Percentiles rank a stretch among this genome's conserved stretches.
Conservation (phyloP, 2,329 filamentous ascomycete genomes). For the Fusarium sp. region DNA sequence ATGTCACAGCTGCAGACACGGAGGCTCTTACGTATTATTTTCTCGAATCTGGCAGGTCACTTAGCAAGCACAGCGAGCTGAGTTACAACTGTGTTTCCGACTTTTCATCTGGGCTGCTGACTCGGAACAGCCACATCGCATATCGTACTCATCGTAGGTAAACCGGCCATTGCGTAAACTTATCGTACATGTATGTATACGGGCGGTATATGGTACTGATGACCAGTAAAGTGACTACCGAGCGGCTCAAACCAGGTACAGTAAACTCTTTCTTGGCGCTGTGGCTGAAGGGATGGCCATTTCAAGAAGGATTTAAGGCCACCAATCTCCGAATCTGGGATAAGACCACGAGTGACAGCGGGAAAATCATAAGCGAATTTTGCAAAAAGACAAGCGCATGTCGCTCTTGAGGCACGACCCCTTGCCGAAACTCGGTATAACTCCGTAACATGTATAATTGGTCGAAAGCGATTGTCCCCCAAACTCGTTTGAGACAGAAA, state of each 20-base stretch:
- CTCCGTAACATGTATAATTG: conserved; percentile 26
- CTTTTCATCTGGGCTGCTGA: neutral
- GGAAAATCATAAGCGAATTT: conserved; percentile 36
- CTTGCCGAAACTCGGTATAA: conserved; percentile 27
- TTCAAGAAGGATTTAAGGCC: conserved; percentile 21
- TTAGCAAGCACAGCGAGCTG: conserved; percentile 5
- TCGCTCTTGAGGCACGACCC: conserved; percentile 28
- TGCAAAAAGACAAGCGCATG: conserved; percentile 22
- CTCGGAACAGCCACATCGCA: neutral
- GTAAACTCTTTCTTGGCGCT: conserved; percentile 10
- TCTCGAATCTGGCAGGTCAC: conserved; percentile 24
- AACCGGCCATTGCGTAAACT: neutral
- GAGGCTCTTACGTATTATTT: conserved; percentile 21
- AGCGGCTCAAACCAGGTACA: conserved; percentile 16
- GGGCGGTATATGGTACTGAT: neutral
- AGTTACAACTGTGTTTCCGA: conserved; percentile 6
- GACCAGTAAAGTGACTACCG: conserved; percentile 11
- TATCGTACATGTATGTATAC: neutral
- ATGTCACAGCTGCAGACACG: conserved; percentile 17
- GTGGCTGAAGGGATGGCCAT: conserved; percentile 18
- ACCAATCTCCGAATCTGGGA: conserved; percentile 15
- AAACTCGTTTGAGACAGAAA: conserved; percentile 15
- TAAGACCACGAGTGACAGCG: conserved; percentile 22
- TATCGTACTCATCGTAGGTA: neutral
- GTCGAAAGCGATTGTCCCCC: conserved; percentile 4